Base-by-base conservation (phyloP, 2,329 filamentous ascomycete genomes). In the Cladobotryum protrusum region DNA sequence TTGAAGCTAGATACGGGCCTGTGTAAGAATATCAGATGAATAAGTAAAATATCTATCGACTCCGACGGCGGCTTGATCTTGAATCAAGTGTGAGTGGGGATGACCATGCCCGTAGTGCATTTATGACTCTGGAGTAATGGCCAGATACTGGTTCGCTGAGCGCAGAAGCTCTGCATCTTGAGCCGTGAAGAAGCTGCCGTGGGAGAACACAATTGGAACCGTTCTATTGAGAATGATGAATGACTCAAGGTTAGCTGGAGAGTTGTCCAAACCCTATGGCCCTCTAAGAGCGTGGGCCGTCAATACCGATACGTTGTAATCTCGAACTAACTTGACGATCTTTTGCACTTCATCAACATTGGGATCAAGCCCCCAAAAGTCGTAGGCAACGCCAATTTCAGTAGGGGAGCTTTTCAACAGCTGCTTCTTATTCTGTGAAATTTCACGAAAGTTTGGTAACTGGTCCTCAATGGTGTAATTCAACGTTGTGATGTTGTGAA, bases 81-180 rank as follows among this genome's bases (percentile, higher is more conserved):
- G 69, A 24, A 74, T 64, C 8, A 67, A 59, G 47, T 74, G 67
- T 15, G 64, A 68, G 35, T 62, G 58, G 1, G 69, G 67, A 50
- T 81, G 75, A 0, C 63, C 67, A 56, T 79, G 76, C n/a, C 79
- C 78, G 60, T 74, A 81, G 59, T 80, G 76, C 68, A 79, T 74
- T 56, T 82, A 79, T 0, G 75, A 78, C 57, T 83, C 80, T 1
- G 78, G 77, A 0, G 79, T 82, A 51, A 77, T 77, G 46, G 76
- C 77, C 39, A 82, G 62, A 62, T 75, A 75, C 45, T 80, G 72
- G 61, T 81, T 75, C 2, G 70, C 70, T 0, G 61, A 52, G 11
- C 75, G 73, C 1, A 82, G 68, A 0, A 78, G 64, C 1, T 61
- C 47, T 1, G 65, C 64, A 13, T 73, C 71, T 0, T 54, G 50